Percentiles rank a stretch among this genome's conserved stretches.
phyloP scores from a whole-genome alignment of 2,329 filamentous ascomycete genomes.

The Fusarium anthophilum region DNA sequence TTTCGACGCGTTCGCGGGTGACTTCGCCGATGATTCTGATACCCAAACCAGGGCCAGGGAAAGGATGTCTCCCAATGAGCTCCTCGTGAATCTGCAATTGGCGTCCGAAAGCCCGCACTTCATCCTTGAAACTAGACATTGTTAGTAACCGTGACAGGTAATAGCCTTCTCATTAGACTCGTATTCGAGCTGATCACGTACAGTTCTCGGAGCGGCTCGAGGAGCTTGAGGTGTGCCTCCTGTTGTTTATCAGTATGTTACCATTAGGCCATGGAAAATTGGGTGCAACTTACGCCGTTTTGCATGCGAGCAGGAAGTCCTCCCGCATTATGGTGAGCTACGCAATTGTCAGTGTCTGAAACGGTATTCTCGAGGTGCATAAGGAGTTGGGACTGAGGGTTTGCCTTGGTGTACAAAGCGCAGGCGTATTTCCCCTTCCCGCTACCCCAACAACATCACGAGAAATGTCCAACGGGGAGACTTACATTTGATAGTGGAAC shows the following conservation, averaged over 20 bases:
- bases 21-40: conserved; percentile 62
- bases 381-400: not conserved
- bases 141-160: conserved; percentile 10
- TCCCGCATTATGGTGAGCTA: not conserved
- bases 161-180: not conserved
- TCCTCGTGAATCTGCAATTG: conserved; percentile 45
- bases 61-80: conserved; percentile 66
- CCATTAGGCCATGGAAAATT: not conserved
- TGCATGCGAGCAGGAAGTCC: conserved; percentile 34
- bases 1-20: conserved; percentile 77
- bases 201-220: conserved; percentile 58
- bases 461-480: not conserved
- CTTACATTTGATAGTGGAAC: not conserved
- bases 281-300: conserved; percentile 14
- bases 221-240: conserved; percentile 40
- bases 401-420: not conserved
- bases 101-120: conserved; percentile 57
- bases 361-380: not conserved
- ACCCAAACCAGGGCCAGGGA: conserved; percentile 60
- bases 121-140: conserved; percentile 73
- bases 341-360: not conserved
- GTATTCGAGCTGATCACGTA: conserved; percentile 9
- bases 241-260: conserved; percentile 19
- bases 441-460: not conserved
- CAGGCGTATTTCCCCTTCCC: too few relatives aligned